phyloP scores from a whole-genome alignment of 352 stramenopile genomes.

The Pythium periplocum region DNA sequence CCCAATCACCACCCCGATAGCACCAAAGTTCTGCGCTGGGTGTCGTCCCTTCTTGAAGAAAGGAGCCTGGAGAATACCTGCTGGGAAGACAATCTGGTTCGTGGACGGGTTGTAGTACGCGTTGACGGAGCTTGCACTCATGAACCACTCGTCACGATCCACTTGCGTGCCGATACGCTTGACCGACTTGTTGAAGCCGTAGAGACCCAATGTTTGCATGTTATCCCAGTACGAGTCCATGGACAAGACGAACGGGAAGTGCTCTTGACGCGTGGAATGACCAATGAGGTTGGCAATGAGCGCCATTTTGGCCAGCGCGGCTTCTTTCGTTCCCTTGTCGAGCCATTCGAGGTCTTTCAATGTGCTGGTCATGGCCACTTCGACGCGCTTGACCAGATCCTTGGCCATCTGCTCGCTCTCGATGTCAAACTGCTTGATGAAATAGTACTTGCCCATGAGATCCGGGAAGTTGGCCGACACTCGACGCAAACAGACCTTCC shows the following conservation, averaged over 20 bases:
- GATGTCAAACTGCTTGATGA: constrained; percentile 85
- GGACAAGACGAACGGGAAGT: constrained; percentile 53
- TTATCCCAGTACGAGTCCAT: constrained; percentile 35
- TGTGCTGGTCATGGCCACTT: constrained; percentile 66
- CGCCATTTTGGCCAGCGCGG: constrained; percentile 86
- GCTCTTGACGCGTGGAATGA: constrained; percentile 34
- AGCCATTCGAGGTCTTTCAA: constrained; percentile 86
- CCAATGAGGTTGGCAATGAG: constrained; percentile 74
- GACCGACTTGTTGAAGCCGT: constrained; percentile 41
- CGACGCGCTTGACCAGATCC: constrained; percentile 83
- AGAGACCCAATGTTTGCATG: constrained; percentile 34
- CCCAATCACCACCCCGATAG: constrained; percentile 91
- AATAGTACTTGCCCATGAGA: constrained; percentile 89
- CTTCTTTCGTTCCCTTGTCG: constrained; percentile 67
- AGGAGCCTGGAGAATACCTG: constrained; percentile 92
- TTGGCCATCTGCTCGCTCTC: constrained; percentile 73
- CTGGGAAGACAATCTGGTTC: constrained; percentile 95
- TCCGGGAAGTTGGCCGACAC: constrained; percentile 46
- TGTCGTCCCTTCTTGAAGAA: constrained; percentile 88
- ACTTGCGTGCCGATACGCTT: constrained; percentile 34
- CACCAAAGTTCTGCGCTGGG: constrained; percentile 90
- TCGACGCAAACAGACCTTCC: constrained; percentile 83
- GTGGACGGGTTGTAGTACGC: constrained; percentile 70
- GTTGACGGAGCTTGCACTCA: constrained; percentile 92
- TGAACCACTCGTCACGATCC: constrained; percentile 77